Conservation (phyloP, 768 basidiomycete species). For the Suillus hirtellus region DNA sequence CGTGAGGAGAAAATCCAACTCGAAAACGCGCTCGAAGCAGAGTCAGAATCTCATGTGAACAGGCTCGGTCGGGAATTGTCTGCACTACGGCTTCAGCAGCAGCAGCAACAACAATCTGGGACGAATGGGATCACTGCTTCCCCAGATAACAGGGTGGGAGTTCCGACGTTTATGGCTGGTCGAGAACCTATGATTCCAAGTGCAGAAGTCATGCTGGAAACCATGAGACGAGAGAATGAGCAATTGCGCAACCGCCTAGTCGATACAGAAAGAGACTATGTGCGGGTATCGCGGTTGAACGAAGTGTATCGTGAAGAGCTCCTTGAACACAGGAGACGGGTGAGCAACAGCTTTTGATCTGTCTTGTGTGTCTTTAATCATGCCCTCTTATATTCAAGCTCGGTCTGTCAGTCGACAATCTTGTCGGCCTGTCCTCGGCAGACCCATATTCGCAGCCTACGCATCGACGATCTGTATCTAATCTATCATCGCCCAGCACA, state of each 20-base stretch:
- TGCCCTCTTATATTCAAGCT: constrained; percentile 42
- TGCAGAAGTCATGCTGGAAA: constrained; percentile 66
- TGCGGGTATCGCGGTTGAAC: constrained; percentile 71
- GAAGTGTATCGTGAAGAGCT: constrained; percentile 86
- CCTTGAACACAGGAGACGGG: constrained; percentile 72
- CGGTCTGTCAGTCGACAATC: constrained; percentile 74
- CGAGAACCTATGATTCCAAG: constrained; percentile 38
- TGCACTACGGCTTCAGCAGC: constrained; percentile 60
- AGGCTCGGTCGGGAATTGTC: constrained; percentile 69
- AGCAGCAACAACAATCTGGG: constrained; percentile 34
- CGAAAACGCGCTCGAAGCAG: constrained; percentile 81
- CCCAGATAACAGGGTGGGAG: constrained; percentile 20
- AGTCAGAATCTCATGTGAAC: constrained; percentile 85
- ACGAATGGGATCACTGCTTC: constrained; percentile 30
- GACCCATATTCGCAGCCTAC: constrained; percentile 75
- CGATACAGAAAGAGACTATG: constrained; percentile 76
- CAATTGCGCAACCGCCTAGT: constrained; percentile 63
- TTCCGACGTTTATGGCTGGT: constrained; percentile 12
- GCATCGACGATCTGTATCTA: constrained; percentile 54
- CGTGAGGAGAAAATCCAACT: constrained; percentile 83
- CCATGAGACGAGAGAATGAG: constrained; percentile 80
- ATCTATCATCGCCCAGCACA: constrained; percentile 30
- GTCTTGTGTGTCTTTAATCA: constrained; percentile 12
- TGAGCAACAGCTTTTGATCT: constrained; percentile 38
- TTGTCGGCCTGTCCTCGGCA: constrained; percentile 66